Conservation (phyloP, 2,329 filamentous ascomycete genomes). For the Colletotrichum sp. region DNA sequence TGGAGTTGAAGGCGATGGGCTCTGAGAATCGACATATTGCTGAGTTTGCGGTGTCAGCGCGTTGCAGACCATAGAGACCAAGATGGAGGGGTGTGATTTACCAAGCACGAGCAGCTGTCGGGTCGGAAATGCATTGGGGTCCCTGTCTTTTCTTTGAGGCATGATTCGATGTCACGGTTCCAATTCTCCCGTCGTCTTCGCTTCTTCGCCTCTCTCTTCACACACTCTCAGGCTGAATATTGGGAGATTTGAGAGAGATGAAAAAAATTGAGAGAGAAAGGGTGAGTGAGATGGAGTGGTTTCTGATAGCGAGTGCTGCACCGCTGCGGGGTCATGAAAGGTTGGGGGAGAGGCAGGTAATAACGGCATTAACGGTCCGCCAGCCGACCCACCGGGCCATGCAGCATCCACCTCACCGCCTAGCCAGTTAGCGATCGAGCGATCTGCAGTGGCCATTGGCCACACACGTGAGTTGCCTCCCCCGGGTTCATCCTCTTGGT, state of each 20-base stretch:
- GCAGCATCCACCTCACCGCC: neutral
- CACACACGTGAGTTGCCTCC: neutral
- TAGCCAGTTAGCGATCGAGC: neutral
- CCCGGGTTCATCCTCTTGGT: neutral
- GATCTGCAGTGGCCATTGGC: neutral
- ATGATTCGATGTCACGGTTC: neutral
- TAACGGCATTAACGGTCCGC: slow-evolving; percentile 5
- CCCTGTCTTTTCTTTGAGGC: slow-evolving; percentile 9
- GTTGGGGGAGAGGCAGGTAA: slow-evolving; percentile 6
- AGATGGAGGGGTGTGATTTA: neutral
- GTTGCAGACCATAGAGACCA: neutral
- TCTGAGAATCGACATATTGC: slow-evolving; percentile 51
- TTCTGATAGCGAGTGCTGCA: slow-evolving; percentile 1
- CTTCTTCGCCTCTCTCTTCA: neutral
- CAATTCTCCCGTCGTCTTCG: neutral
- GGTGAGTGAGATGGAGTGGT: neutral
- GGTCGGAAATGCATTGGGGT: slow-evolving; percentile 17
- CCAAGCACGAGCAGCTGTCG: slow-evolving; percentile 14
- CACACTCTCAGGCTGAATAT: neutral
- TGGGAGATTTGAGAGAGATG: neutral
- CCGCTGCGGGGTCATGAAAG: neutral
- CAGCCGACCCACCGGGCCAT: neutral
- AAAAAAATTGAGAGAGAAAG: neutral
- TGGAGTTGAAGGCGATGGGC: slow-evolving; percentile 51
- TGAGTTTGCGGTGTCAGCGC: slow-evolving; percentile 21